These are phyloP conservation scores for Globisporangium alternatum DNA, from an alignment of 352 stramenopile genomes.

Conservation along the genomic window DNA sequence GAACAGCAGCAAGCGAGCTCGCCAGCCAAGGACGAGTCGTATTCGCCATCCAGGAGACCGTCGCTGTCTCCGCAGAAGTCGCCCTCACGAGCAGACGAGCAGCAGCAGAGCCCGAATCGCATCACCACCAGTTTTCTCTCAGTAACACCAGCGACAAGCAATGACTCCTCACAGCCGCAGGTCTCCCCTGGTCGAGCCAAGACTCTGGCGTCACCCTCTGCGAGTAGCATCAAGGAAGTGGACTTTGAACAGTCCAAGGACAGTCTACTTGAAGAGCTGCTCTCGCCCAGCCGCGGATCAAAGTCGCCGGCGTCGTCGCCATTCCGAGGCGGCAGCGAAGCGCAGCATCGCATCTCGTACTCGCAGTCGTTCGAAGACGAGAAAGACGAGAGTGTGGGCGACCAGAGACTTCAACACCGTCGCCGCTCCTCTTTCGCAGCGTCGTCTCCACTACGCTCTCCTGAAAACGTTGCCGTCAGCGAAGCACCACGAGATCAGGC, in stretches of 20 bases:
- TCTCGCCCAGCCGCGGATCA: conserved; percentile 25
- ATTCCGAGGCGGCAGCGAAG: conserved; percentile 6
- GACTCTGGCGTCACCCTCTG: conserved; percentile 33
- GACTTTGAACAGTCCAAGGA: conserved; percentile 75
- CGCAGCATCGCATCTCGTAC: conserved; percentile 38
- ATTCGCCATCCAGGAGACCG: conserved; percentile 6
- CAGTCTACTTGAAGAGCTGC: conserved; percentile 58
- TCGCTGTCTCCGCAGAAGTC: conserved; percentile 11
- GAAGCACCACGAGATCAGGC: neutral
- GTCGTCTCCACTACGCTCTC: conserved; percentile 14
- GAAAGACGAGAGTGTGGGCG: neutral
- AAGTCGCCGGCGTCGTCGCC: conserved; percentile 16
- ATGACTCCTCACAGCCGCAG: conserved; percentile 16
- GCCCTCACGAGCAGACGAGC: neutral
- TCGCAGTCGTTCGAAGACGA: conserved; percentile 50
- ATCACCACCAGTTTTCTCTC: conserved; percentile 1
- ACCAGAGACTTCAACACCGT: neutral
- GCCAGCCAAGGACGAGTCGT: conserved; percentile 5
- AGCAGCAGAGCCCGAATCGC: conserved; percentile 9
- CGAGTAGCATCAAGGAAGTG: conserved; percentile 44
- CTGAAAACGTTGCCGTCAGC: neutral
- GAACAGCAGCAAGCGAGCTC: conserved; percentile 12
- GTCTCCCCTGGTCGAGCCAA: conserved; percentile 37
- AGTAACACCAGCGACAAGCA: neutral
- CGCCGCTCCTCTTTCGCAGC: neutral